These are phyloP conservation scores for Tephrocybe sp. DNA, from an alignment of 768 basidiomycete species.

Conservation along the genomic window DNA sequence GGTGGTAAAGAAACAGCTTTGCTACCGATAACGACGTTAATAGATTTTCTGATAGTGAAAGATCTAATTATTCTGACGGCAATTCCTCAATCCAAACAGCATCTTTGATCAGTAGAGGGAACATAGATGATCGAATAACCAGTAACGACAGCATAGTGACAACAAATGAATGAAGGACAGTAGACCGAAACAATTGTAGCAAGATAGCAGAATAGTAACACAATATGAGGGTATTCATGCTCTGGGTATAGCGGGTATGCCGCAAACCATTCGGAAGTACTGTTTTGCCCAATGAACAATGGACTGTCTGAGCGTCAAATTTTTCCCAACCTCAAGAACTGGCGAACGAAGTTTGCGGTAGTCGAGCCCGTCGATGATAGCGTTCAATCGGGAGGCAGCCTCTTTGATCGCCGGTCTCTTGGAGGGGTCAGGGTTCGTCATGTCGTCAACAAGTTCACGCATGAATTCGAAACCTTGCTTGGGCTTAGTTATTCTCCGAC, in stretches of 20 bases:
- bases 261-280: neutral
- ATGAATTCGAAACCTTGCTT: conserved; percentile 1
- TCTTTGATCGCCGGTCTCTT: neutral
- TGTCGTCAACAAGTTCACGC: neutral
- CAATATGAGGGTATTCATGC: neutral
- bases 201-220: neutral
- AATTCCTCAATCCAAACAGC: too few species aligned
- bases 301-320: neutral
- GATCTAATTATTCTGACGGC: too few species aligned
- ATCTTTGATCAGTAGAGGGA: too few species aligned
- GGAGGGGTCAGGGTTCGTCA: neutral
- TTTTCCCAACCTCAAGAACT: neutral
- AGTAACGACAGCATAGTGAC: neutral
- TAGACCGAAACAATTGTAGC: neutral
- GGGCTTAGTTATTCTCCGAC: neutral
- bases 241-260: conserved; percentile 1
- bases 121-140: too few species aligned
- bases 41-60: too few species aligned
- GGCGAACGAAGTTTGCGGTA: neutral
- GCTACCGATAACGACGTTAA: too few species aligned
- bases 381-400: neutral
- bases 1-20: too few species aligned
- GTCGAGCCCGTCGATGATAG: neutral
- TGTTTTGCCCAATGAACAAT: neutral
- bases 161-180: neutral